A percentile compares a stretch with the other conserved stretches of the same genome.
Conservation (phyloP, 1,284 basidiomycete genomes). For the Takashimella tepidaria region DNA sequence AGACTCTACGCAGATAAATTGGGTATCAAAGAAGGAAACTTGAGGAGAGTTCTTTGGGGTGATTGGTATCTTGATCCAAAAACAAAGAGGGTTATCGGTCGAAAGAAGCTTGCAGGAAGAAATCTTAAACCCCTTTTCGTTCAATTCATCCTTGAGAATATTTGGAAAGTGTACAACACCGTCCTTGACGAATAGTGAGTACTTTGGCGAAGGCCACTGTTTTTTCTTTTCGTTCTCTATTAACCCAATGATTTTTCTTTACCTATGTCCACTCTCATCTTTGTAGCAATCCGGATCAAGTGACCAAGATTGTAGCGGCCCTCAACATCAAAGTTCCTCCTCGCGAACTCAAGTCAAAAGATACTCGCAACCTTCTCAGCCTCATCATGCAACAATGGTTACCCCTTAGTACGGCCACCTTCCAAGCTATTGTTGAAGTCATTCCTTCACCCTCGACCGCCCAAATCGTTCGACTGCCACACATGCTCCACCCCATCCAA, state of each 20-base stretch:
- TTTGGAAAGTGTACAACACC: conserved; percentile 94
- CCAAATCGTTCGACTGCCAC: conserved; percentile 78
- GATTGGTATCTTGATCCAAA: conserved; percentile 97
- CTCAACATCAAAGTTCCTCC: conserved; percentile 79
- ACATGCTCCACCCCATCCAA: conserved; percentile 83
- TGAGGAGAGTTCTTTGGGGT: conserved; percentile 90
- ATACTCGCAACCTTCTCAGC: conserved; percentile 74
- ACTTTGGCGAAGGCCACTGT: too few relatives aligned
- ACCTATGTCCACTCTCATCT: conserved; percentile 1
- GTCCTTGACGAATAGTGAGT: conserved; percentile 79
- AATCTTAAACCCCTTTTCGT: conserved; percentile 95
- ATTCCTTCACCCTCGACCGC: conserved; percentile 81
- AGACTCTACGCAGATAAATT: conserved; percentile 88
- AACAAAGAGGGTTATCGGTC: conserved; percentile 84
- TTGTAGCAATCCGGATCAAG: conserved; percentile 75
- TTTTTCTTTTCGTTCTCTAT: conserved; percentile 4
- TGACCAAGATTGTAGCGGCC: conserved; percentile 79
- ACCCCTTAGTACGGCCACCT: conserved; percentile 85
- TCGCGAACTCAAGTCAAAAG: conserved; percentile 88
- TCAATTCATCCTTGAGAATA: conserved; percentile 94
- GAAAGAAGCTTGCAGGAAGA: conserved; percentile 79
- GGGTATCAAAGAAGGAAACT: conserved; percentile 80
- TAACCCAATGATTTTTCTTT: too few relatives aligned
- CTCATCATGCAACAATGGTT: conserved; percentile 95
- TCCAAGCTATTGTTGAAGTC: conserved; percentile 86